A percentile compares a stretch with the other conserved stretches of the same genome.
Evolutionary conservation across 371 early-diverging fungal genomes (phyloP).

Genomic region (Nematocida minor): DNA sequence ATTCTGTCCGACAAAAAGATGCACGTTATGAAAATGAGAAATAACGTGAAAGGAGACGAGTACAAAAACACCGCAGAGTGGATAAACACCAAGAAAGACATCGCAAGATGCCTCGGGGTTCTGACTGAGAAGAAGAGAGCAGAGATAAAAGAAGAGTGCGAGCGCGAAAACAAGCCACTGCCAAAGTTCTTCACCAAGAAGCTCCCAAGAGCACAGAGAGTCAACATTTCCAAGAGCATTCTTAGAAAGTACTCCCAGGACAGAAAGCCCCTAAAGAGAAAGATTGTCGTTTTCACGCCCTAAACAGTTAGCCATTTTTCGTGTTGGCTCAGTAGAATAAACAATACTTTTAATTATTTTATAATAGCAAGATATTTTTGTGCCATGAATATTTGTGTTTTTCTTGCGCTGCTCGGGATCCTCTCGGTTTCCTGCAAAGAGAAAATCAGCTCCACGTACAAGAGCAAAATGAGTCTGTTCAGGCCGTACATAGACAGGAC

Average conservation of each 20-base stretch:
- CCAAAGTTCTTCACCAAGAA: conserved; percentile 38
- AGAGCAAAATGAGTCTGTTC: conserved; percentile 5
- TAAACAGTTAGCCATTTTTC: not conserved
- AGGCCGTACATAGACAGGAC: conserved; percentile 19
- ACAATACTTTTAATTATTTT: conserved; percentile 14
- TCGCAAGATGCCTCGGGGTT: conserved; percentile 38
- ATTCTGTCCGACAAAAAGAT: conserved; percentile 49
- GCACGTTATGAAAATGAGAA: conserved; percentile 29
- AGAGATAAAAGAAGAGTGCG: conserved; percentile 42
- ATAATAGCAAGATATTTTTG: conserved; percentile 17
- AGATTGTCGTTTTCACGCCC: conserved; percentile 42
- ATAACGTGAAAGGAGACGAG: not conserved
- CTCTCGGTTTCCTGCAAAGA: not conserved
- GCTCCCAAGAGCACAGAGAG: conserved; percentile 30
- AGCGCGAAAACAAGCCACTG: conserved; percentile 14
- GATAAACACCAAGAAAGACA: conserved; percentile 50
- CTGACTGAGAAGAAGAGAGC: conserved; percentile 30
- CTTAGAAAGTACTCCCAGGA: conserved; percentile 27
- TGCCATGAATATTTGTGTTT: not conserved
- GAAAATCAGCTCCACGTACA: not conserved
- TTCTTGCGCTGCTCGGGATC: not conserved
- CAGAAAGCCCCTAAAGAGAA: not conserved
- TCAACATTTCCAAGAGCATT: conserved; percentile 12
- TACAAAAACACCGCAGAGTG: conserved; percentile 22
- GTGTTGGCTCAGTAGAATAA: not conserved